phyloP scores from a whole-genome alignment of 176 grass and related monocot genomes.

The Puya raimondii region DNA sequence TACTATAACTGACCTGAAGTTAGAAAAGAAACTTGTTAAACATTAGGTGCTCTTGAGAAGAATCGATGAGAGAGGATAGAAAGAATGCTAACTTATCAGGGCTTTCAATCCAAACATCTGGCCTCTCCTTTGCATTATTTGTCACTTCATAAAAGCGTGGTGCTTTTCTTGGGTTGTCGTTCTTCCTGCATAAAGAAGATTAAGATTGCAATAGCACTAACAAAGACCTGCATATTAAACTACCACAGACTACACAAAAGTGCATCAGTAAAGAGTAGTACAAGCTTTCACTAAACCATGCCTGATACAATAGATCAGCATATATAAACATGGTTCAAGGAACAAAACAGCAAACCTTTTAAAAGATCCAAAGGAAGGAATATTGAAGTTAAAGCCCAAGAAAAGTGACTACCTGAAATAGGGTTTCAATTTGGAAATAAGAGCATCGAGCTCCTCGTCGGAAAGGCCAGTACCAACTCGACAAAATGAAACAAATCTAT shows the following conservation, averaged over 20 bases:
- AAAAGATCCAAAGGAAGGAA: too few relatives aligned
- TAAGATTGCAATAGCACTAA: background rate
- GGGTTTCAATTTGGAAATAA: slow-evolving; percentile 77
- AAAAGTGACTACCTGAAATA: slow-evolving; percentile 59
- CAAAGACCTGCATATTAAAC: too few relatives aligned
- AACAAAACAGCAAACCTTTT: slow-evolving; percentile 1
- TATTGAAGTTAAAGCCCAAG: too few relatives aligned
- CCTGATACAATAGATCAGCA: background rate
- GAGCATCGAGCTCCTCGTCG: slow-evolving; percentile 63
- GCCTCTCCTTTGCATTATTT: slow-evolving; percentile 94
- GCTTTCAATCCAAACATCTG: slow-evolving; percentile 97
- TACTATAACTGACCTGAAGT: slow-evolving; percentile 74
- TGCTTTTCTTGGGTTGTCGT: slow-evolving; percentile 65
- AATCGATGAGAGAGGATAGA: slow-evolving; percentile 15
- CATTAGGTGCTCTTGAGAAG: slow-evolving; percentile 15
- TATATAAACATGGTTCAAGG: slow-evolving; percentile 10
- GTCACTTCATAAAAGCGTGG: slow-evolving; percentile 91
- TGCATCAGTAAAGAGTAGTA: too few relatives aligned
- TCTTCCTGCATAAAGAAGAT: slow-evolving; percentile 48
- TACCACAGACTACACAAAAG: too few relatives aligned
- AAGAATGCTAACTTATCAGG: slow-evolving; percentile 75
- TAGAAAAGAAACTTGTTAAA: slow-evolving; percentile 31
- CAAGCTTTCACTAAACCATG: background rate
- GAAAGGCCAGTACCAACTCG: slow-evolving; percentile 77
- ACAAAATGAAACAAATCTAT: slow-evolving; percentile 93